phyloP scores from a whole-genome alignment of 2,329 filamentous ascomycete genomes.

The Alternaria triticina region DNA sequence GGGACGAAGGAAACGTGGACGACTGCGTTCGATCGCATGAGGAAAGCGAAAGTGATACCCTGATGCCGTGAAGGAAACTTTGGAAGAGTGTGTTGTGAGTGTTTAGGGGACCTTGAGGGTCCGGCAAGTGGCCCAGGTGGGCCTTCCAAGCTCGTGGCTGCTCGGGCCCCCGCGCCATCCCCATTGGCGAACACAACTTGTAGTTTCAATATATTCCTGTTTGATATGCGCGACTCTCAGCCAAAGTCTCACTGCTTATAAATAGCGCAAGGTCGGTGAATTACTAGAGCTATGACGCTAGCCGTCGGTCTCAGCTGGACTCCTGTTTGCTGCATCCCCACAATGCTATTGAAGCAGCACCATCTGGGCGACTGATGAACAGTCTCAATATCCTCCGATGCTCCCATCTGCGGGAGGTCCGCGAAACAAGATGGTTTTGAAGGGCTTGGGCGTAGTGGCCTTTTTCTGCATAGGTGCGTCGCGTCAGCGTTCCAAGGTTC shows the following conservation, averaged over 20 bases:
- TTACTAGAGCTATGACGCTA: conserved; percentile 13
- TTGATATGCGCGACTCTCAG: neutral
- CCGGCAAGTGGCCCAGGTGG: neutral
- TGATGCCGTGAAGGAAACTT: conserved; percentile 4
- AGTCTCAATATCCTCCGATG: neutral
- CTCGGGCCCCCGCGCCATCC: neutral
- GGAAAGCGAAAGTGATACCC: conserved; percentile 51
- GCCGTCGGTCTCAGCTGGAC: neutral
- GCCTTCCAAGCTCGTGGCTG: neutral
- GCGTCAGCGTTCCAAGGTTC: neutral
- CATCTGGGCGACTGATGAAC: neutral
- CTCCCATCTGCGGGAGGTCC: conserved; percentile 5
- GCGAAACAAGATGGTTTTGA: neutral
- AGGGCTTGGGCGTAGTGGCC: conserved; percentile 4
- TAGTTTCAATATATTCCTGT: neutral
- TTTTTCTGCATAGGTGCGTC: conserved; percentile 10
- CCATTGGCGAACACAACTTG: neutral
- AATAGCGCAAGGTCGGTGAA: conserved; percentile 6
- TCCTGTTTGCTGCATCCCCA: neutral
- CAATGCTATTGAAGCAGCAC: neutral
- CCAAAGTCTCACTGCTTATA: neutral
- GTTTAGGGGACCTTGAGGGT: neutral
- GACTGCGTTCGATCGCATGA: conserved; percentile 53
- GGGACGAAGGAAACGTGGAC: conserved; percentile 52
- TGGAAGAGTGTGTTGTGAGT: neutral